Base-by-base conservation (phyloP, 2,329 filamentous ascomycete species). In the Clonostachys byssicola region DNA sequence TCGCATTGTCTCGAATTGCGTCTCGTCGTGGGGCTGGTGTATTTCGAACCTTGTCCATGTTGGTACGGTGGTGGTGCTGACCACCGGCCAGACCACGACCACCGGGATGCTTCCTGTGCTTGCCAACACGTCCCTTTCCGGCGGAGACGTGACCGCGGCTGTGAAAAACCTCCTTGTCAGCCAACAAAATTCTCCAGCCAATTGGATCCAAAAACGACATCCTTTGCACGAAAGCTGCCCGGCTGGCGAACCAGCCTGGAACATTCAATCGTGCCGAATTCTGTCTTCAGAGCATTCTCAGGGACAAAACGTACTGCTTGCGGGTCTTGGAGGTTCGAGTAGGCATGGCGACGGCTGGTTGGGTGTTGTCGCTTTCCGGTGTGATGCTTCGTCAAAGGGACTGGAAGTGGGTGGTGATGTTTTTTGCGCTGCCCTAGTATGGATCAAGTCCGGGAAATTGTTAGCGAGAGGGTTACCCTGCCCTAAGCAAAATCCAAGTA, bases 121-220 rank as follows among this genome's bases (percentile, higher is more conserved):
- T 97, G 74, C 94, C 94, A 72, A 97, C 76, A 85, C 92, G 92
- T 81, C 94, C 92, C 77, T 97, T 86, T 83, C 94, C 94, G 83
- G 91, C 90, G 70, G 89, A 95, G 72, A 99, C 94, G 80, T 99
- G 90, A 76, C 92, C 92, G 81, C 92, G 91, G 81, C 87, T 91
- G 70, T 64, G 46, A 55, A 58, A 42, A 20, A 42, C 16, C 40
- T 17, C 40, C 23, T 30, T 30, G 23, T 30, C 23, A 30, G 23
- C 23, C 23, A 30, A 30, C 23, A 30, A 30, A 30, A 30, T 30
- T 30, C 23, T 30, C 23, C 23, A 30, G 8, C 23, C 23, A 30
- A 30, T 30, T 30, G 8, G 8, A 10, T 30, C 23, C 23, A 30
- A 30, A 23, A 30, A 30, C 23, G 23, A 30, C 23, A 30, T 30